These are phyloP conservation scores for Ulvella scutata DNA, from an alignment of 139 green algal species.

Conservation along the genomic window DNA sequence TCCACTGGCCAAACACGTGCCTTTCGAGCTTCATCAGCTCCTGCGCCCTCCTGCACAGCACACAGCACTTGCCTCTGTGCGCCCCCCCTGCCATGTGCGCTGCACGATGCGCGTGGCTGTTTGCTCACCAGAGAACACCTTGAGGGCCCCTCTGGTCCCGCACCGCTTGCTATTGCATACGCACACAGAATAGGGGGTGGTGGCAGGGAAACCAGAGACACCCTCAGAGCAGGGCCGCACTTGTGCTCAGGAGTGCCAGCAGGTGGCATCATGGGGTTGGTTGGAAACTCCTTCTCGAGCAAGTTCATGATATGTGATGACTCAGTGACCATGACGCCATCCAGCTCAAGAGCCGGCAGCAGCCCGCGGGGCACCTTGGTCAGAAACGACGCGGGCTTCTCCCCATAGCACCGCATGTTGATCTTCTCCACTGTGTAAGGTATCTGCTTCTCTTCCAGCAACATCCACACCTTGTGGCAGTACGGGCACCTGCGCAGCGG, in stretches of 20 bases:
- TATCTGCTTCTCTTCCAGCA: conserved; percentile 93
- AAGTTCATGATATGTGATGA: conserved; percentile 46
- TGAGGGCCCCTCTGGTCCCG: conserved; percentile 4
- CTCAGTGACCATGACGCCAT: conserved; percentile 57
- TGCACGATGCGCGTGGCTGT: too few relatives aligned
- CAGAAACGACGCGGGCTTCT: conserved; percentile 64
- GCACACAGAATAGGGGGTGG: too few relatives aligned
- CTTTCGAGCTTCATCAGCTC: conserved; percentile 7
- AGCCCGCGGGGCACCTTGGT: conserved; percentile 59
- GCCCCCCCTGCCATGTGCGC: too few relatives aligned
- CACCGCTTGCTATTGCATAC: too few relatives aligned
- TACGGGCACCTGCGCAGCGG: conserved; percentile 3
- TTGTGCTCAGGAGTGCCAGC: too few relatives aligned
- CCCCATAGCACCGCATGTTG: conserved; percentile 92
- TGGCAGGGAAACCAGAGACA: too few relatives aligned
- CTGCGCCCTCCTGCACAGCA: not conserved
- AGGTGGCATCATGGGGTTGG: conserved; percentile 17
- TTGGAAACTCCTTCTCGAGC: conserved; percentile 52
- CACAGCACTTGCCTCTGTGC: conserved; percentile 18
- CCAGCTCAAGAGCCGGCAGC: conserved; percentile 79
- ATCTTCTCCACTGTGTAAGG: conserved; percentile 63
- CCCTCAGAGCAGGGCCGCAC: too few relatives aligned
- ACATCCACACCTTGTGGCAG: conserved; percentile 65
- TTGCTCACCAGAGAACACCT: conserved; percentile 14
- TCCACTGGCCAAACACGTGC: conserved; percentile 33